phyloP scores from a whole-genome alignment of 2,329 filamentous ascomycete species.

The Leptographium procerum region DNA sequence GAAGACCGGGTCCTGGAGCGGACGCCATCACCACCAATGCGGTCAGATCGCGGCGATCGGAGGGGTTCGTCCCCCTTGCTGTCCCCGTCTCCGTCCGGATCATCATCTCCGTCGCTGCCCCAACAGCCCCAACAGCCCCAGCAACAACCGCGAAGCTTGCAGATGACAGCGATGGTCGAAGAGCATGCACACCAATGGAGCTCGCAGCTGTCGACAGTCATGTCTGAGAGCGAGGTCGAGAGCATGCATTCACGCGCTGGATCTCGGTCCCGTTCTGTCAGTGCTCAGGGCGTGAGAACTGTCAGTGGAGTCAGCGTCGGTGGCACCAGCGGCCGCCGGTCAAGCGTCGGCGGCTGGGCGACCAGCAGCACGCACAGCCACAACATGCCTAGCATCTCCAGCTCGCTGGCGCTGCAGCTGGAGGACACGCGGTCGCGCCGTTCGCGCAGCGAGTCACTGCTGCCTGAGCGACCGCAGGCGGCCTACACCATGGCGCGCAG shows the following conservation, averaged over 20 bases:
- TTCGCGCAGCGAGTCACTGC: constrained; percentile 28
- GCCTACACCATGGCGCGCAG: constrained; percentile 22
- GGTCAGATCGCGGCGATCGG: no score
- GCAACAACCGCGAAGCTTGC: constrained; percentile 21
- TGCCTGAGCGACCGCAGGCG: constrained; percentile 36
- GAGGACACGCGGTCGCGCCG: constrained; percentile 21
- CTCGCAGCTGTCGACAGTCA: constrained; percentile 51
- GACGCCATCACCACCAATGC: background rate
- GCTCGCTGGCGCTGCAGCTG: constrained; percentile 35
- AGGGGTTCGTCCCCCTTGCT: no score
- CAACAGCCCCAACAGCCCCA: constrained; percentile 2
- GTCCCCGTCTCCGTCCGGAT: background rate
- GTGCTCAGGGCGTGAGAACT: constrained; percentile 30
- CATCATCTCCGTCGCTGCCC: constrained; percentile 4
- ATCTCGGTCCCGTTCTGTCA: constrained; percentile 26
- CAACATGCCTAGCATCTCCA: constrained; percentile 46
- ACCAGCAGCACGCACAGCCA: constrained; percentile 34
- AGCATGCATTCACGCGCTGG: constrained; percentile 31
- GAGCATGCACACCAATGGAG: constrained; percentile 48
- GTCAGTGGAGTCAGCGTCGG: constrained; percentile 9
- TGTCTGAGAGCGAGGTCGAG: constrained; percentile 47
- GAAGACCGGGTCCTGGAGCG: background rate
- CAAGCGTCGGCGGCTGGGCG: constrained; percentile 20
- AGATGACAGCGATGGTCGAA: constrained; percentile 29
- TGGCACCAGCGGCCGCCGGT: background rate